Base-by-base conservation (phyloP, 306 rosid genomes). In the Boehmeria nivea region DNA sequence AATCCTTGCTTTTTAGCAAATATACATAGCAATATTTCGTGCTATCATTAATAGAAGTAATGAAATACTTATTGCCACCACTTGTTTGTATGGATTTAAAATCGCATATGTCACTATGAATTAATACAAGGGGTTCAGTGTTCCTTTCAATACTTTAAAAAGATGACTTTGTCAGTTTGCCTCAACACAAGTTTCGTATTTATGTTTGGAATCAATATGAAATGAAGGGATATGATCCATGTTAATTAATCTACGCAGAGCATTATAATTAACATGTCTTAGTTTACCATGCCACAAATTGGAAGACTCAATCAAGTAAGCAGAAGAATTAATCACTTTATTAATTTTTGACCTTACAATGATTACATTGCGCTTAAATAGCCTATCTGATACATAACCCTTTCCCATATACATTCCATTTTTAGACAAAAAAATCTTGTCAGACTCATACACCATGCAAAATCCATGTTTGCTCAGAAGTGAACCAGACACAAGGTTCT, bases 201-300 rank as follows among this genome's bases (percentile, higher is more conserved):
- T 57, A 16, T 57, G 16, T 10, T 38, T 57, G 1, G 21, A 3
- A 14, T 57, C 6, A 57, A 38, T 57, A 6, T 57, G 12, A 16
- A 55, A 50, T 8, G 3, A 20, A 3, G 55, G 3, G 6, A 50
- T 55, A 19, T 55, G 27, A 12, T 57, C 28, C 49, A 57, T 38
- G 37, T 57, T 57, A 20, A 57, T 57, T 39, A 39, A 22, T 57
- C 20, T 39, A 4, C 13, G 6, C 21, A 57, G 19, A 18, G 63
- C 9, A 14, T 23, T 49, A 57, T 57, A 57, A 39, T 39, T 57
- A 39, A 57, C 63, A 57, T 57, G 51, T 10, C 50, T 20, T 20
- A 57, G 63, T 38, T 49, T 57, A 57, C 38, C 63, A 57, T 57
- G 37, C 61, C 61, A 55, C 19, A 55, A 34, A 37, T 33, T 55